Evolutionary conservation across 768 basidiomycete genomes (phyloP).

Genomic region (Pleurotus pulmonarius): DNA sequence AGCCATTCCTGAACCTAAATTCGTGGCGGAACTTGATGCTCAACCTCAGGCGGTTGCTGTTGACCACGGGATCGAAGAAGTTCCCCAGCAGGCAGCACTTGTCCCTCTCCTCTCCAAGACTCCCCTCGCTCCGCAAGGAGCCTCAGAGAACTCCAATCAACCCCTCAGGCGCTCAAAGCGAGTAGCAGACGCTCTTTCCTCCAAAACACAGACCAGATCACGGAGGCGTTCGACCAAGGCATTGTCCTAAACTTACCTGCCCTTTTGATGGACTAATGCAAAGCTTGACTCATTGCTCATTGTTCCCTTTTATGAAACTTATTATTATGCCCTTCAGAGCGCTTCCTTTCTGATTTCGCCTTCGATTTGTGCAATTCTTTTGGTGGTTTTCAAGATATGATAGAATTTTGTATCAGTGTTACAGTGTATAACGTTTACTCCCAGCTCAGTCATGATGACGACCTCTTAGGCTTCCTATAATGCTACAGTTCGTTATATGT

Average conservation of each 20-base stretch:
- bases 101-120: too few species aligned
- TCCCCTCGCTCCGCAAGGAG: neutral
- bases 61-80: too few species aligned
- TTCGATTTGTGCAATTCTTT: neutral
- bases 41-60: too few species aligned
- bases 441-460: neutral
- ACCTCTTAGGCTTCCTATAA: too few species aligned
- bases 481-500: constrained; percentile 1
- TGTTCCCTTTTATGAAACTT: neutral
- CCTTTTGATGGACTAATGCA: constrained; percentile 25
- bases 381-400: neutral
- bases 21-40: too few species aligned
- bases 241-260: constrained; percentile 15
- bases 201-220: constrained; percentile 41
- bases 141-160: constrained; percentile 18
- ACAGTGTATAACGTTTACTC: neutral
- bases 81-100: too few species aligned
- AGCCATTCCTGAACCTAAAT: too few species aligned
- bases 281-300: constrained; percentile 5
- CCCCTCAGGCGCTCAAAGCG: constrained; percentile 63
- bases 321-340: neutral
- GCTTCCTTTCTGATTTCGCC: neutral
- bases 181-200: constrained; percentile 56
- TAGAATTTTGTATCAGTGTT: constrained; percentile 4
- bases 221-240: constrained; percentile 35